Evolutionary conservation across 805 yeast species (phyloP).

Genomic region (Starmerella kuoi): DNA sequence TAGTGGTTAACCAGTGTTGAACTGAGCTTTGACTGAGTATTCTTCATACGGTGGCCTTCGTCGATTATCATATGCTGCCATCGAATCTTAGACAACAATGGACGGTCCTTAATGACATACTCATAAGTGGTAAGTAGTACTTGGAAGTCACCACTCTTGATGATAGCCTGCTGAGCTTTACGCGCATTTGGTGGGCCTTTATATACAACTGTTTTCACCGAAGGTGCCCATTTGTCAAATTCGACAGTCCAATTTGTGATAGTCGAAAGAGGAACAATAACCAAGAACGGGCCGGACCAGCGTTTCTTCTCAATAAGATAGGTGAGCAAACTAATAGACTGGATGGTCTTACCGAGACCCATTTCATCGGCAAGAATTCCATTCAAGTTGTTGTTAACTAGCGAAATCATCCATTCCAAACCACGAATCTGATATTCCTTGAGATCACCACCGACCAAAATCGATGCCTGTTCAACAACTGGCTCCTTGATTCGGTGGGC

Average conservation of each 20-base stretch:
- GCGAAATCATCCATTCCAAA: constrained; percentile 95
- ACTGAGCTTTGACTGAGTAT: constrained; percentile 76
- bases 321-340: constrained; percentile 75
- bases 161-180: constrained; percentile 56
- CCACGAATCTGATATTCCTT: constrained; percentile 93
- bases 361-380: constrained; percentile 97
- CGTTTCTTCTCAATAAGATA: constrained; percentile 68
- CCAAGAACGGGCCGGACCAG: constrained; percentile 74
- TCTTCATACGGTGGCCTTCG: constrained; percentile 98
- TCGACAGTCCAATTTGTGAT: constrained; percentile 92
- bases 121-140: constrained; percentile 88
- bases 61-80: constrained; percentile 98
- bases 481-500: constrained; percentile 82
- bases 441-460: constrained; percentile 78
- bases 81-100: constrained; percentile 59
- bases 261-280: constrained; percentile 88
- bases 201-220: constrained; percentile 66
- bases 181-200: constrained; percentile 88
- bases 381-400: constrained; percentile 81
- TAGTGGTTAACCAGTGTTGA: constrained; percentile 72
- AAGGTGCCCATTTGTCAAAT: constrained; percentile 96
- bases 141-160: constrained; percentile 72
- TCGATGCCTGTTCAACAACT: constrained; percentile 65
- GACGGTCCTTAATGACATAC: constrained; percentile 82
- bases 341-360: constrained; percentile 97